Percentiles rank a stretch among this genome's conserved stretches.
Conservation (phyloP, 495 filamentous ascomycete genomes). For the Penicillium roqueforti region DNA sequence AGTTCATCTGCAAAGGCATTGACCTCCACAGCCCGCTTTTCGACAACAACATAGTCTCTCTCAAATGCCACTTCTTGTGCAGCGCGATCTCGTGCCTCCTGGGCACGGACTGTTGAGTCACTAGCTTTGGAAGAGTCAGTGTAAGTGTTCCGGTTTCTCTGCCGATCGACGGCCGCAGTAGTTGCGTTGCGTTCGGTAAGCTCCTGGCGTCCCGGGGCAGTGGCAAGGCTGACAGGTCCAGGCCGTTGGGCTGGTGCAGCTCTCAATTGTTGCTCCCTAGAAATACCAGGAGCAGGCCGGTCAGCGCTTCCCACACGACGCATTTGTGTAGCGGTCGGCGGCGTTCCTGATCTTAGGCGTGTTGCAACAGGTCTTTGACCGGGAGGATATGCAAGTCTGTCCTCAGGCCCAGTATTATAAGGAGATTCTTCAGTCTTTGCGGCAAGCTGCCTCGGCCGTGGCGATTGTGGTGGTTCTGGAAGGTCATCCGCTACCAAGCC, state of each 20-base stretch:
- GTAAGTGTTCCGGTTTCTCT: conserved; percentile 44
- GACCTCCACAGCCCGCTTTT: conserved; percentile 91
- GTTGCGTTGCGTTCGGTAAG: conserved; percentile 33
- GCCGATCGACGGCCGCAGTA: conserved; percentile 45
- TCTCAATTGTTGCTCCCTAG: conserved; percentile 27
- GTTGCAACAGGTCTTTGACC: conserved; percentile 22
- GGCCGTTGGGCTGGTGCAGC: conserved; percentile 36
- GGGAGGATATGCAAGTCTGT: conserved; percentile 23
- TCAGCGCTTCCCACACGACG: conserved; percentile 40
- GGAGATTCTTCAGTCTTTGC: conserved; percentile 22
- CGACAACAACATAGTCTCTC: conserved; percentile 90
- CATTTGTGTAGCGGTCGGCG: conserved; percentile 33
- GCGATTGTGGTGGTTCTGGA: conserved; percentile 20
- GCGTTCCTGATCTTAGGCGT: conserved; percentile 36
- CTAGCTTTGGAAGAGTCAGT: conserved; percentile 44
- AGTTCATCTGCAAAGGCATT: conserved; percentile 97
- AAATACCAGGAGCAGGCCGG: conserved; percentile 24
- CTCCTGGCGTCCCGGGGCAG: conserved; percentile 60
- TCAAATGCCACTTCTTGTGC: conserved; percentile 87
- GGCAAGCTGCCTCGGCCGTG: conserved; percentile 8
- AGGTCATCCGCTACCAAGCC: conserved; percentile 72
- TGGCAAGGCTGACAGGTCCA: conserved; percentile 45
- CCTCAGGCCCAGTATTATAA: conserved; percentile 23
- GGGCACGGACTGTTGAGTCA: conserved; percentile 37
- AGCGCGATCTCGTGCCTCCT: conserved; percentile 66